Percentiles rank a stretch among this genome's conserved stretches.
Conservation (phyloP, 116 monocot genomes). For the Phalaenopsis hybrid region DNA sequence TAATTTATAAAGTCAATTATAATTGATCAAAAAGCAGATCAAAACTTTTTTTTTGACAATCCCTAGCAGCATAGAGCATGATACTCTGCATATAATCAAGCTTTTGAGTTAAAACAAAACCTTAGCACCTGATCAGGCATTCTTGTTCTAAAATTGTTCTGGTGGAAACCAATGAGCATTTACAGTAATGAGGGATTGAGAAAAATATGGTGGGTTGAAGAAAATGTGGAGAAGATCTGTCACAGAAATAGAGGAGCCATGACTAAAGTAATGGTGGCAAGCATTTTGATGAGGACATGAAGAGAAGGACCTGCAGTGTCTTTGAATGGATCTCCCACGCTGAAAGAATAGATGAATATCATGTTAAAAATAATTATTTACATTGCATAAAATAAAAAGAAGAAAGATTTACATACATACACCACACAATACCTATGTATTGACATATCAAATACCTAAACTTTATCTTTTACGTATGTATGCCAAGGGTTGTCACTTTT, state of each 20-base stretch:
- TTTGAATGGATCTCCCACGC: conserved; percentile 99
- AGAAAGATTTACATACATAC: no score
- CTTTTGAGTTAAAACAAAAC: neutral
- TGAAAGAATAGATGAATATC: conserved; percentile 18
- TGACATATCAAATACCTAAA: no score
- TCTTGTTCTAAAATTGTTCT: neutral
- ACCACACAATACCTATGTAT: no score
- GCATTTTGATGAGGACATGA: conserved; percentile 81
- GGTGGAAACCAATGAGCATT: neutral
- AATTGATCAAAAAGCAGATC: neutral
- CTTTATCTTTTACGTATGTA: no score
- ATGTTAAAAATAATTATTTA: neutral
- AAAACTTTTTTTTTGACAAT: neutral
- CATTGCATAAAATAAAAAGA: neutral
- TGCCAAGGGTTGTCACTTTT: no score
- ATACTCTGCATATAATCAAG: neutral
- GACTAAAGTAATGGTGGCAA: conserved; percentile 65
- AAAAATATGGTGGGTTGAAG: neutral
- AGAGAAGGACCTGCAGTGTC: conserved; percentile 88
- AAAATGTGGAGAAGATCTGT: neutral
- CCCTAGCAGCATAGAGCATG: neutral
- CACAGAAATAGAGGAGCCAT: conserved; percentile 73
- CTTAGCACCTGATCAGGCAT: neutral
- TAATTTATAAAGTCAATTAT: no score
- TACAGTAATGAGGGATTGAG: neutral